Percentiles rank a stretch among this genome's conserved stretches.
Conservation (phyloP, 305 asterid species). For the Fraxinus baroniana region DNA sequence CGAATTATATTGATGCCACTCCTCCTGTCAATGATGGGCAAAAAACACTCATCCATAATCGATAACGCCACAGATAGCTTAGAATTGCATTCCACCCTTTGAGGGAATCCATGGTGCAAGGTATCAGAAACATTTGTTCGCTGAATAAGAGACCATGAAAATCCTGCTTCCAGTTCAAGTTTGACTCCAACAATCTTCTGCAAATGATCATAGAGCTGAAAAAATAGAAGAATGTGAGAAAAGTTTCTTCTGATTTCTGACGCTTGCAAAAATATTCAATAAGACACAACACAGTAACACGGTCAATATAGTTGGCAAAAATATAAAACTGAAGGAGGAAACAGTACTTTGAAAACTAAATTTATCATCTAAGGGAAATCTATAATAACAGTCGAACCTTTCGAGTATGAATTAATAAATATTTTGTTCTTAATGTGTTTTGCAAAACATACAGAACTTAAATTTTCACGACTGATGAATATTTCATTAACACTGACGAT, state of each 20-base stretch:
- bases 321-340: neutral
- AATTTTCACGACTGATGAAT: neutral
- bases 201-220: constrained; percentile 71
- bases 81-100: constrained; percentile 70
- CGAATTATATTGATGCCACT: constrained; percentile 72
- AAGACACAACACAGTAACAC: constrained; percentile 1
- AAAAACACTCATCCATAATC: constrained; percentile 73
- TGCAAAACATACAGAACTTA: neutral
- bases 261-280: constrained; percentile 2
- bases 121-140: constrained; percentile 51
- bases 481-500: neutral
- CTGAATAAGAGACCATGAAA: constrained; percentile 70
- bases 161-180: constrained; percentile 62
- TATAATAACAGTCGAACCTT: neutral
- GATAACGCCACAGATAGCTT: constrained; percentile 73
- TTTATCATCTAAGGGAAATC: neutral
- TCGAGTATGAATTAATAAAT: neutral
- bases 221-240: constrained; percentile 23
- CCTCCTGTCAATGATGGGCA: constrained; percentile 69
- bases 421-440: neutral
- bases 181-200: constrained; percentile 85
- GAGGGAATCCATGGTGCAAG: constrained; percentile 34
- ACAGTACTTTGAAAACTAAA: neutral
- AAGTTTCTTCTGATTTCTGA: constrained; percentile 4
- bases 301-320: neutral